phyloP scores from a whole-genome alignment of 352 stramenopile genomes.

The Phytophthora cactorum region DNA sequence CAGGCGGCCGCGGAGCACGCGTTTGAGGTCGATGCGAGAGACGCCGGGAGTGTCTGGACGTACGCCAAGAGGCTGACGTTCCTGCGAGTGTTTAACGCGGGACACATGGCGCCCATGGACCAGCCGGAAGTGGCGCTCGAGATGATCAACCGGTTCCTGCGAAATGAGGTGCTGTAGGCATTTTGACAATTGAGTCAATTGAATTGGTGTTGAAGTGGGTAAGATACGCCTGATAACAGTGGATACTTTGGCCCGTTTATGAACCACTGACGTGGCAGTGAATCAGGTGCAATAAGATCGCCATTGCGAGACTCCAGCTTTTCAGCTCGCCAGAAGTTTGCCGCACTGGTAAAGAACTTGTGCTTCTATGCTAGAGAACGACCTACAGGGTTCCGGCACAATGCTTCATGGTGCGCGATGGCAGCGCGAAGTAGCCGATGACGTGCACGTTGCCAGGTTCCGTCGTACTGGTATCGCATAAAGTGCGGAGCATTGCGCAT shows the following conservation, averaged over 20 bases:
- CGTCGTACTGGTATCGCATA: neutral
- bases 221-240: conserved; percentile 20
- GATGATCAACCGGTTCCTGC: conserved; percentile 72
- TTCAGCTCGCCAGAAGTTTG: no score
- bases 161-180: conserved; percentile 24
- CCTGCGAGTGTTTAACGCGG: conserved; percentile 56
- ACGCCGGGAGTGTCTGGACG: conserved; percentile 24
- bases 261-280: conserved; percentile 15
- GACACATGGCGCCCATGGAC: conserved; percentile 61
- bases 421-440: neutral
- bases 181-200: neutral
- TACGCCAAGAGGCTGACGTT: conserved; percentile 43
- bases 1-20: conserved; percentile 40
- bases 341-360: no score
- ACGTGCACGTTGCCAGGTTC: neutral
- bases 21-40: conserved; percentile 18
- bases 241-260: conserved; percentile 23
- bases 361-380: no score
- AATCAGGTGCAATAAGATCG: conserved; percentile 1
- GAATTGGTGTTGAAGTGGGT: conserved; percentile 14
- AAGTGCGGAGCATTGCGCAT: conserved; percentile 12
- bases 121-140: conserved; percentile 49
- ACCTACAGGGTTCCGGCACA: neutral
- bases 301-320: conserved; percentile 7
- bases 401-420: neutral